Percentiles rank a stretch among this genome's conserved stretches.
phyloP scores from a whole-genome alignment of 2,329 filamentous ascomycete species.

The Cladophialophora exuberans region DNA sequence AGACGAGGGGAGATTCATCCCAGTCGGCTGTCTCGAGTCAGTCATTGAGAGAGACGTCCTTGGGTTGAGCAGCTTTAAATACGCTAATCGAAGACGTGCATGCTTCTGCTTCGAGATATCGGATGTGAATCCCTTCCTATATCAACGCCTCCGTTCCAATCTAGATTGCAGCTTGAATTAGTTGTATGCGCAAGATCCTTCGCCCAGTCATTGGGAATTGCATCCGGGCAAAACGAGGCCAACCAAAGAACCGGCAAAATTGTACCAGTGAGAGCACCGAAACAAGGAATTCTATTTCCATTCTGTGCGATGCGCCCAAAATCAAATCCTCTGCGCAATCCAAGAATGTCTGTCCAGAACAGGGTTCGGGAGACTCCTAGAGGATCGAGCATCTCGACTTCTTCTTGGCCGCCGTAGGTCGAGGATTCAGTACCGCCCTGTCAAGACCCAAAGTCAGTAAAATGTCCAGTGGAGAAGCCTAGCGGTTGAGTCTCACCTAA shows the following conservation, averaged over 20 bases:
- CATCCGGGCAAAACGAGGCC: too few relatives aligned
- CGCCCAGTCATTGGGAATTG: too few relatives aligned
- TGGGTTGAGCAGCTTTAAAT: neutral
- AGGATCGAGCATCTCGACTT: slow-evolving; percentile 50
- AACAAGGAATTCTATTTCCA: slow-evolving; percentile 28
- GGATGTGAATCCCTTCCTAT: slow-evolving; percentile 20
- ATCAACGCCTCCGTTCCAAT: slow-evolving; percentile 21
- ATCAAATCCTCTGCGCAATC: slow-evolving; percentile 2
- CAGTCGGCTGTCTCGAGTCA: slow-evolving; percentile 46
- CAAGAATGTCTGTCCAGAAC: slow-evolving; percentile 3
- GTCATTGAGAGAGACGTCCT: slow-evolving; percentile 13
- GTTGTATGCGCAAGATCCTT: slow-evolving; percentile 18
- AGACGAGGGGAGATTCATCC: slow-evolving; percentile 47
- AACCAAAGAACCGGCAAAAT: too few relatives aligned
- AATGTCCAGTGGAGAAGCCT: neutral
- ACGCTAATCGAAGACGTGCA: slow-evolving; percentile 2
- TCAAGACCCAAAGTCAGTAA: slow-evolving; percentile 1
- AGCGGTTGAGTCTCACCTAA: slow-evolving; percentile 69
- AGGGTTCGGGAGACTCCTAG: slow-evolving; percentile 31
- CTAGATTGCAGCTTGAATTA: slow-evolving; percentile 26
- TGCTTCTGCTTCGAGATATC: slow-evolving; percentile 8
- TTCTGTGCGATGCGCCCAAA: slow-evolving; percentile 23
- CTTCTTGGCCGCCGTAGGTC: slow-evolving; percentile 48
- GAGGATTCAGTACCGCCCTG: slow-evolving; percentile 54
- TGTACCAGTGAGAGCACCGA: slow-evolving; percentile 18